Conservation (phyloP, 2,329 filamentous ascomycete genomes). For the Gaeumannomyces tritici region DNA sequence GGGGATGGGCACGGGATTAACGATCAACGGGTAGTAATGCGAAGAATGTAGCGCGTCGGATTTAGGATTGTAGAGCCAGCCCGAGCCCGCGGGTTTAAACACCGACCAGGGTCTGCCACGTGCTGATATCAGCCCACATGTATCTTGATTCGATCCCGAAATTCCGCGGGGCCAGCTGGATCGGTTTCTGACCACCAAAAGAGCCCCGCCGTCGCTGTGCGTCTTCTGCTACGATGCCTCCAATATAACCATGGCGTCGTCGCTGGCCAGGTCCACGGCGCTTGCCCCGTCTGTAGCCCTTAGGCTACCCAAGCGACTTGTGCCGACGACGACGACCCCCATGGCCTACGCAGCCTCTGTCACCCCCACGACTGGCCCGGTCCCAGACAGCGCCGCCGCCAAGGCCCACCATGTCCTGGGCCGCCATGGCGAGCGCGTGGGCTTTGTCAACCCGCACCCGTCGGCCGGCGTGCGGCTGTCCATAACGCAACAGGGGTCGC, state of each 20-base stretch:
- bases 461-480: constrained; percentile 21
- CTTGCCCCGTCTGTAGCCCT: not conserved
- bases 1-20: no score
- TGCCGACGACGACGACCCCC: not conserved
- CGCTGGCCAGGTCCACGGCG: not conserved
- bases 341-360: not conserved
- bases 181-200: no score
- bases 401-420: constrained; percentile 38
- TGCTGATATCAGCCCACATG: no score
- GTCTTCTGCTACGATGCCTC: not conserved
- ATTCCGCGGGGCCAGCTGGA: no score
- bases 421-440: constrained; percentile 25
- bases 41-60: no score
- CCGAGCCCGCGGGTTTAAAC: no score
- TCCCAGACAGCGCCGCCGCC: constrained; percentile 29
- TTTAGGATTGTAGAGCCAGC: no score
- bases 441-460: constrained; percentile 43
- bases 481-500: constrained; percentile 15
- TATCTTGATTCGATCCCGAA: no score
- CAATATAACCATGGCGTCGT: not conserved
- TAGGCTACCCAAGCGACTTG: not conserved
- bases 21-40: no score
- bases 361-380: not conserved
- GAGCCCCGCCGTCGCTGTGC: no score
- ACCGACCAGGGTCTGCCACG: no score